Evolutionary conservation across 2,329 filamentous ascomycete genomes (phyloP).

Genomic region (Colletotrichum agaves): DNA sequence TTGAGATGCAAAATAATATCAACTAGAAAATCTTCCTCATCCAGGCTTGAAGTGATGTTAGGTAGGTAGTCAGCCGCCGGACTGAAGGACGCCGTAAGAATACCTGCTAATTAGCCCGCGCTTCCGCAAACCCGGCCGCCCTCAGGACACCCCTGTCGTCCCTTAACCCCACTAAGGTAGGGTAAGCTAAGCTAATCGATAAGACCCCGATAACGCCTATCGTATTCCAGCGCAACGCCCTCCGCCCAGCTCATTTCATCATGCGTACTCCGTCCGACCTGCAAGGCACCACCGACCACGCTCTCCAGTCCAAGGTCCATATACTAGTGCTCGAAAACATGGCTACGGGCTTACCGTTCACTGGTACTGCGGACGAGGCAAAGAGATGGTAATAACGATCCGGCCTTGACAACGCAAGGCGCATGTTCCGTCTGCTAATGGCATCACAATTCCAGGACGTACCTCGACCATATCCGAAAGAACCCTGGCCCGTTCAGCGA

Average conservation of each 20-base stretch:
- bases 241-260: constrained; percentile 9
- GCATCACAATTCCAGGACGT: constrained; percentile 67
- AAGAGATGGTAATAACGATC: constrained; percentile 31
- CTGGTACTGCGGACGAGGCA: constrained; percentile 21
- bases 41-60: background rate
- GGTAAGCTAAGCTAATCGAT: background rate
- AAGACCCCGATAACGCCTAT: constrained; percentile 7
- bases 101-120: background rate
- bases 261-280: constrained; percentile 19
- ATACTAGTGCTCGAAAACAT: background rate
- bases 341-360: constrained; percentile 6
- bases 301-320: background rate
- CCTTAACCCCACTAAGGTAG: background rate
- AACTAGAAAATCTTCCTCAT: background rate
- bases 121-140: background rate
- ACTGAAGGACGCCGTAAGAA: constrained; percentile 2
- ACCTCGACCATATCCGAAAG: constrained; percentile 83
- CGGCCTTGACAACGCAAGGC: background rate
- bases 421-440: constrained; percentile 5
- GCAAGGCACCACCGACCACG: background rate
- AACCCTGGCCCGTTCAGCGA: constrained; percentile 85
- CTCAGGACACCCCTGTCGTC: background rate
- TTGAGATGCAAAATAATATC: background rate
- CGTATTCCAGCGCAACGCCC: constrained; percentile 14
- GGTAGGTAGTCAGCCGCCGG: background rate